Evolutionary conservation across 1,139 yeast genomes (phyloP), one percentile per base, ranked within the genome.

Genomic region (Meyerozyma smithsonii): DNA sequence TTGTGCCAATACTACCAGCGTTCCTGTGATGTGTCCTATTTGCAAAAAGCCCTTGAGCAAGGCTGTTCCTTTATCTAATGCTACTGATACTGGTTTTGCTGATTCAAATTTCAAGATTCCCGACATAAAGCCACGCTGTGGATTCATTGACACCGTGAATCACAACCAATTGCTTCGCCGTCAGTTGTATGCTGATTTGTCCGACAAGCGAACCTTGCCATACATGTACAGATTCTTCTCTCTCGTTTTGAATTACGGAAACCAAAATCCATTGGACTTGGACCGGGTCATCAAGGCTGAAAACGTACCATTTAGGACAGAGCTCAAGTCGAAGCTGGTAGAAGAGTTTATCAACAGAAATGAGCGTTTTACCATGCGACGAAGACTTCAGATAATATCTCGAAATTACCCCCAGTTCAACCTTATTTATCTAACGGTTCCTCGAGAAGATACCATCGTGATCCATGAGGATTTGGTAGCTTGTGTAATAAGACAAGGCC

Each of bases 391-490:
- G 32, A n/a, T 37, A 10, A 28, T 51, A 14, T 39, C 50, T 23
- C 35, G 58, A 34, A 42, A 48, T 15, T 55, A 57, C 38, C 30
- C 42, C 2, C 42, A 48, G 18, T 47, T 50, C 49, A 57, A 57
- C 41, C 46, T 56, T 36, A 45, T 56, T 19, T 55, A 53, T 30
- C 39, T 48, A 6, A 54, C 64, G 2, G 46, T 55, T 4, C 45
- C 42, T 3, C 41, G 50, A 15, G 39, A 43, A 3, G 41, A 44
- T 15, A 20, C 39, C 11, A 17, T 40, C 4, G 46, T 45, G 19
- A 46, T 56, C 37, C 54, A 52, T 32, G 62, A 58, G 39, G 66
- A 66, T 42, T 50, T 68, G 35, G 65, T 61, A 10, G 62, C 61
- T 0, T 58, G 63, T 37, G 61, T 64, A 8, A 14, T 53, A 12